phyloP scores from a whole-genome alignment of 352 stramenopile genomes.

The Globisporangium cederbergense region DNA sequence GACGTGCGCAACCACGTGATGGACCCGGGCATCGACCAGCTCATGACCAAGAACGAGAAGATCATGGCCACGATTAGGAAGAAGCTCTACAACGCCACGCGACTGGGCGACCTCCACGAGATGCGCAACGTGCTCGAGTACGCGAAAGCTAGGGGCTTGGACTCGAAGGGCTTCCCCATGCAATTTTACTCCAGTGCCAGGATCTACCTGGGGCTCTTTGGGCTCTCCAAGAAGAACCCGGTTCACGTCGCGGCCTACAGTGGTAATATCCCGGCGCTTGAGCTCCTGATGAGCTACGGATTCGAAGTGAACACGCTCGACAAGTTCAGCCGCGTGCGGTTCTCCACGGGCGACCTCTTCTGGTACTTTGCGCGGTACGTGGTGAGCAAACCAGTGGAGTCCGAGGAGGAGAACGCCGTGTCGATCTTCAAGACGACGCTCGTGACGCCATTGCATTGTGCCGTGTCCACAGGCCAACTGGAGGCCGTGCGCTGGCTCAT shows the following conservation, averaged over 20 bases:
- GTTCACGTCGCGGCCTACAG: constrained; percentile 75
- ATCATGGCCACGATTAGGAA: constrained; percentile 58
- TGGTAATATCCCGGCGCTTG: constrained; percentile 64
- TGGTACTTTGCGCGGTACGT: constrained; percentile 79
- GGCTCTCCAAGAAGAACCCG: constrained; percentile 71
- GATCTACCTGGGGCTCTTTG: constrained; percentile 59
- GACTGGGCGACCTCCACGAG: constrained; percentile 54
- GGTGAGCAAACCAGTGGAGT: constrained; percentile 41
- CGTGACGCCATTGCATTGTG: constrained; percentile 77
- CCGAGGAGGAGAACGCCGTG: constrained; percentile 59
- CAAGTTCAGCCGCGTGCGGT: constrained; percentile 76
- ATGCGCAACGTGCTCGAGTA: constrained; percentile 61
- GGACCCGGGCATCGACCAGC: constrained; percentile 43
- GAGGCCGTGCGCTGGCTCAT: constrained; percentile 75
- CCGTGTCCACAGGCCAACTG: constrained; percentile 63
- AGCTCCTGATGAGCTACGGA: constrained; percentile 46
- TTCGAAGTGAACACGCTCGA: constrained; percentile 68
- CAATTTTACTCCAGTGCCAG: constrained; percentile 43
- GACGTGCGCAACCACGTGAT: constrained; percentile 68
- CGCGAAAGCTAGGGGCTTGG: constrained; percentile 38
- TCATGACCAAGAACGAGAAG: constrained; percentile 56
- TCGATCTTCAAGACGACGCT: constrained; percentile 84
- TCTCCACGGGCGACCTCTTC: constrained; percentile 79
- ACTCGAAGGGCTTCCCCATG: constrained; percentile 52
- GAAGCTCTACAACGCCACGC: constrained; percentile 69